phyloP scores from a whole-genome alignment of 2,329 filamentous ascomycete species.

The Ophiocordyceps polyrhachis-furcata region DNA sequence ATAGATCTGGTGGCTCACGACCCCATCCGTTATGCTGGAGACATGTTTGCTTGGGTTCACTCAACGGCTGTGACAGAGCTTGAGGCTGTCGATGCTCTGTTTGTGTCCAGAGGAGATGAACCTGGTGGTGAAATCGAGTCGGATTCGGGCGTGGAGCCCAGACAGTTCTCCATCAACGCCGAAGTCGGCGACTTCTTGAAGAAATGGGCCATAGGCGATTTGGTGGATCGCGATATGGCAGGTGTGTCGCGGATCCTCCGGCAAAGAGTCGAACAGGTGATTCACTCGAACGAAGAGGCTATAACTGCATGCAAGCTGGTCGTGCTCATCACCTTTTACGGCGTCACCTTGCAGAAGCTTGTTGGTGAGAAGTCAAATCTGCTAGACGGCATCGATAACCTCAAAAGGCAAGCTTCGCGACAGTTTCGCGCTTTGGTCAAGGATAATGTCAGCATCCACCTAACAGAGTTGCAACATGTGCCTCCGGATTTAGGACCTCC shows the following conservation, averaged over 20 bases:
- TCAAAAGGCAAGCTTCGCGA: conserved; percentile 60
- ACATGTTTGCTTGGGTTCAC: conserved; percentile 96
- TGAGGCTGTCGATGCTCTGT: conserved; percentile 79
- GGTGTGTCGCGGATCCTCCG: conserved; percentile 71
- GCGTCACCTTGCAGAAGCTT: conserved; percentile 63
- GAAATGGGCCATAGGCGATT: conserved; percentile 59
- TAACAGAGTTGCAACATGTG: conserved; percentile 50
- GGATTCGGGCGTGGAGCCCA: conserved; percentile 66
- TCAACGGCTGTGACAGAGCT: conserved; percentile 86
- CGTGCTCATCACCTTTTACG: conserved; percentile 81
- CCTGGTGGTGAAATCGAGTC: conserved; percentile 55
- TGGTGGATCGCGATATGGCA: conserved; percentile 71
- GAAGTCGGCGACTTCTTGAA: conserved; percentile 52
- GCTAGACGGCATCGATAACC: conserved; percentile 44
- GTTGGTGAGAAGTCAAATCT: conserved; percentile 52
- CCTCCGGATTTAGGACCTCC: conserved; percentile 61
- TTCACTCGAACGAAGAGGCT: conserved; percentile 81
- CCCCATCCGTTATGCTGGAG: conserved; percentile 74
- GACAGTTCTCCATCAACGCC: conserved; percentile 46
- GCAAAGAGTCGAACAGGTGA: conserved; percentile 77
- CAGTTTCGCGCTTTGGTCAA: conserved; percentile 70
- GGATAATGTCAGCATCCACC: conserved; percentile 59
- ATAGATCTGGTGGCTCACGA: conserved; percentile 92
- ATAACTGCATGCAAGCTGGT: conserved; percentile 78
- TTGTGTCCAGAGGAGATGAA: conserved; percentile 77